Evolutionary conservation across 225 moss, liverwort and hornwort species (phyloP), one percentile per base, ranked within the genome.

Genomic region (Anthoceros angustus): DNA sequence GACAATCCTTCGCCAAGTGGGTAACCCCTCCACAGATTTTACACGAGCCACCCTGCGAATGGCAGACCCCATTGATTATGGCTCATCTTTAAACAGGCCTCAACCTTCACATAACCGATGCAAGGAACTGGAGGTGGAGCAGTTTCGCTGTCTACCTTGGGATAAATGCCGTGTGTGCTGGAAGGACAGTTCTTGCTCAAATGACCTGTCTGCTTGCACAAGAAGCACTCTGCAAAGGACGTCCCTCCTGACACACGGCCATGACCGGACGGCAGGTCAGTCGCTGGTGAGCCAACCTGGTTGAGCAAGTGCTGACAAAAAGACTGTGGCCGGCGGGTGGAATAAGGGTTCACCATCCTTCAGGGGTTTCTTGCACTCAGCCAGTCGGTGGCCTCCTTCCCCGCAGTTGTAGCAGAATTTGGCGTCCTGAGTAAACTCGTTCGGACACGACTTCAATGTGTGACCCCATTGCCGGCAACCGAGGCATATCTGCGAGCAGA

Each of bases 1-100:
- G 87, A 71, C 87, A 94, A 66, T 94, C 87, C 70, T 94, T 94
- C 15, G 87, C 94, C 68, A 94, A 74, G 75, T 94, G 94, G 40
- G 87, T 87, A 20, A 87, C 86, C 68, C 72, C 83, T 66, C 79
- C 86, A 77, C 83, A 88, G 11, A 87, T 79, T 72, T 90, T 94
- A 74, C 90, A 90, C 74, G 70, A 90, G 23, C 90, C 93, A 68
- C 90, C 90, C 93, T 94, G 79, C 69, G 46, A 10, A 68, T 68
- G 45, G 16, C 38, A 39, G 45, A 42, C 10, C 20, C 23, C 67
- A 45, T 49, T 50, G 26, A 42, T 12, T 20, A 46, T 68, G 46
- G 11, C 38, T 65, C 10, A 65, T 65, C 32, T 21, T 2, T 4
- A 25, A 65, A 40, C 40, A 40, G 42, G 40, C 24, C 0, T 15